Percentiles rank a stretch among this genome's conserved stretches.
These are phyloP conservation scores for Umbelopsis sp. DNA, from an alignment of 371 early-diverging fungal genomes.

Conservation along the genomic window DNA sequence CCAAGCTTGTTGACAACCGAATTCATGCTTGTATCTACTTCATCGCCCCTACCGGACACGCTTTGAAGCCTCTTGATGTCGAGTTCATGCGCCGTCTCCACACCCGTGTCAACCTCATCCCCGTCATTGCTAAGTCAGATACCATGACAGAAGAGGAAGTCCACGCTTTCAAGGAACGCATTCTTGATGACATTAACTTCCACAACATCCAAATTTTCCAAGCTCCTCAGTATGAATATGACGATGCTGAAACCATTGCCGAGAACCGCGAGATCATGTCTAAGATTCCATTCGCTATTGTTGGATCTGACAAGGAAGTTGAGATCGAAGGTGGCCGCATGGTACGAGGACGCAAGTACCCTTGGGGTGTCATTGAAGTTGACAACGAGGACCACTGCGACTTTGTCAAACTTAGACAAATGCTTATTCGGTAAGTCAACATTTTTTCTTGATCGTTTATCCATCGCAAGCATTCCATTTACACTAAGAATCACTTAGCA, in stretches of 20 bases:
- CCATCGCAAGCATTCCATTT: neutral
- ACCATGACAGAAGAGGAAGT: slow-evolving; percentile 97
- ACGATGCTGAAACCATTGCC: slow-evolving; percentile 91
- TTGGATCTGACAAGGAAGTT: slow-evolving; percentile 92
- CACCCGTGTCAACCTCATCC: slow-evolving; percentile 95
- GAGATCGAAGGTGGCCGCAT: slow-evolving; percentile 81
- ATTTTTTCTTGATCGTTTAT: neutral
- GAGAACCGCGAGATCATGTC: slow-evolving; percentile 95
- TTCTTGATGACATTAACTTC: slow-evolving; percentile 90
- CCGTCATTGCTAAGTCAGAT: slow-evolving; percentile 98
- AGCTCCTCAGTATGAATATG: slow-evolving; percentile 89
- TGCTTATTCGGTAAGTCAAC: slow-evolving; percentile 70
- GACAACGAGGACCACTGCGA: slow-evolving; percentile 91
- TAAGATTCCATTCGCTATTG: slow-evolving; percentile 96
- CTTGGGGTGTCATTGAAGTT: slow-evolving; percentile 96
- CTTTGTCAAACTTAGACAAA: slow-evolving; percentile 94
- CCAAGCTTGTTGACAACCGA: slow-evolving; percentile 87
- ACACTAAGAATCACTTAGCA: slow-evolving; percentile 36
- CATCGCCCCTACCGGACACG: slow-evolving; percentile 95
- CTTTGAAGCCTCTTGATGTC: slow-evolving; percentile 92
- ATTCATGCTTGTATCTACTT: slow-evolving; percentile 99
- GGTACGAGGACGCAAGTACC: slow-evolving; percentile 93
- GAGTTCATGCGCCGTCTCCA: slow-evolving; percentile 96
- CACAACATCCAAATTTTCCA: slow-evolving; percentile 95
- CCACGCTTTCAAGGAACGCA: slow-evolving; percentile 87